Conservation (phyloP, 2,329 filamentous ascomycete species). For the Monilinia fructicola region DNA sequence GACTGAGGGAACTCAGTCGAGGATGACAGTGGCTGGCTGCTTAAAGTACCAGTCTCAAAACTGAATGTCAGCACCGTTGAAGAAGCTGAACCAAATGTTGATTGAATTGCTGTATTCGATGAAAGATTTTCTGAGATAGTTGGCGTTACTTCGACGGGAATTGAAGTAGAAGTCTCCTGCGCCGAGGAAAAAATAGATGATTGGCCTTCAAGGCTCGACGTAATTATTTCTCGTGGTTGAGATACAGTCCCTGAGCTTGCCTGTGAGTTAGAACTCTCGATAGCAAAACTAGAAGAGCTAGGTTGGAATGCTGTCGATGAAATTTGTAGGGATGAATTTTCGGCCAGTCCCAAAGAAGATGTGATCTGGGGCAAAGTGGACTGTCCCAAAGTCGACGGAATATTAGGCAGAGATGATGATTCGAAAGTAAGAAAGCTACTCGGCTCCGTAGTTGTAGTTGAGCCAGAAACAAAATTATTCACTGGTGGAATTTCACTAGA, state of each 20-base stretch:
- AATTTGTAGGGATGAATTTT: neutral
- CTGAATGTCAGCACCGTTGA: neutral
- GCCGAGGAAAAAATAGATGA: neutral
- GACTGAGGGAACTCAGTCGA: neutral
- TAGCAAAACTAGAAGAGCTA: neutral
- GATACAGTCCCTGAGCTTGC: neutral
- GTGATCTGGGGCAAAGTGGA: slow-evolving; percentile 6
- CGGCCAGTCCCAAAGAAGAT: neutral
- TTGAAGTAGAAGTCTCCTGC: neutral
- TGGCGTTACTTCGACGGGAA: neutral
- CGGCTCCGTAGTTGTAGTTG: neutral
- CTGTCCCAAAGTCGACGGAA: neutral
- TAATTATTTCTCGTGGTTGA: neutral
- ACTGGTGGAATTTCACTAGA: neutral
- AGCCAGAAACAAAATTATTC: neutral
- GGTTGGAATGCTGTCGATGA: neutral
- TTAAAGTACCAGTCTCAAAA: neutral
- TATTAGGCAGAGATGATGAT: neutral
- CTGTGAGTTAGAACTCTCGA: neutral
- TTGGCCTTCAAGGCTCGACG: neutral
- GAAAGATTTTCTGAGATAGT: neutral
- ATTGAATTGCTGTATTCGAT: neutral
- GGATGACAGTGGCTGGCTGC: neutral
- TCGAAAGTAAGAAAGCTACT: neutral
- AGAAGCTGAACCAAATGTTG: neutral